Conservation (phyloP, 2,329 filamentous ascomycete species). For the Tolypocladium nubicola region DNA sequence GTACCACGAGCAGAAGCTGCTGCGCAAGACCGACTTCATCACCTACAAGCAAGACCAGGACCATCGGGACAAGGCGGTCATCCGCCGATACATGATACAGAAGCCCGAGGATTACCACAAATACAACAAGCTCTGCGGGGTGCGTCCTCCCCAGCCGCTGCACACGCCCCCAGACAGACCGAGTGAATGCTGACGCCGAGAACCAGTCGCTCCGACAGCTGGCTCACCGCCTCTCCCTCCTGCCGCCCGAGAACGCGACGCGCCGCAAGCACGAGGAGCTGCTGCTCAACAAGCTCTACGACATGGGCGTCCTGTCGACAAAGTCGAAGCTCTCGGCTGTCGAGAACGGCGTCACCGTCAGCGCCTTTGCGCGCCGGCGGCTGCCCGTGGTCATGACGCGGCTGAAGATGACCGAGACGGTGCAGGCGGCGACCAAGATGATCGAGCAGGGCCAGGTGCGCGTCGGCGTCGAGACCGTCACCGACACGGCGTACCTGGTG, state of each 20-base stretch:
- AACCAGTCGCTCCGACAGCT: constrained; percentile 73
- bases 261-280: constrained; percentile 78
- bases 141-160: constrained; percentile 22
- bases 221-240: constrained; percentile 74
- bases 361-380: constrained; percentile 73
- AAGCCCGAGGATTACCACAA: constrained; percentile 76
- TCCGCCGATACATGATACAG: constrained; percentile 82
- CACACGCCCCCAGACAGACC: neutral
- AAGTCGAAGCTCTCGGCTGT: constrained; percentile 73
- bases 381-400: constrained; percentile 87
- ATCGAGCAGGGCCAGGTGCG: constrained; percentile 92
- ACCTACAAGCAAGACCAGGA: constrained; percentile 82
- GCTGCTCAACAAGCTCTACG: constrained; percentile 82
- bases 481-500: constrained; percentile 81
- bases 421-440: constrained; percentile 74
- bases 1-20: constrained; percentile 91
- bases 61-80: constrained; percentile 72
- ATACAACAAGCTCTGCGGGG: constrained; percentile 57
- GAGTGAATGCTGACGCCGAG: neutral
- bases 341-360: constrained; percentile 81
- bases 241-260: constrained; percentile 68
- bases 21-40: constrained; percentile 88
- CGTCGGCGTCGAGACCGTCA: constrained; percentile 82
- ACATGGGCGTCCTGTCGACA: constrained; percentile 76
- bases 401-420: constrained; percentile 82